phyloP scores from a whole-genome alignment of 2,329 filamentous ascomycete species.

The Aspergillus alliaceus region DNA sequence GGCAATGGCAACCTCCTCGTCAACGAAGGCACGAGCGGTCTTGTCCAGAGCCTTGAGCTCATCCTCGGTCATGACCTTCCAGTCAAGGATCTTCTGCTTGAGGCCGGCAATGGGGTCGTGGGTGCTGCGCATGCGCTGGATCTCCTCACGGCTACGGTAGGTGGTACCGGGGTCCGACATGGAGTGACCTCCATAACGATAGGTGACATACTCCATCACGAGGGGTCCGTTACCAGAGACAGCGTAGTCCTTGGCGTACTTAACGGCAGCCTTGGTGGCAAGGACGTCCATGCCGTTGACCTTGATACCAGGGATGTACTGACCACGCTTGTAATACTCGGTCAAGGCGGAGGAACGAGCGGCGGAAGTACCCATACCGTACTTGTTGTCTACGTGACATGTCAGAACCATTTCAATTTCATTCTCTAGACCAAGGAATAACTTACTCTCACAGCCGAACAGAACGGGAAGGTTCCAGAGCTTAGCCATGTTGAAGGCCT shows the following conservation, averaged over 20 bases:
- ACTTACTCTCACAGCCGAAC: slow-evolving; percentile 96
- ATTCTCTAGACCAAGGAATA: neutral
- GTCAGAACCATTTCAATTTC: neutral
- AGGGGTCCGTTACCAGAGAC: slow-evolving; percentile 82
- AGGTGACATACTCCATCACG: slow-evolving; percentile 98
- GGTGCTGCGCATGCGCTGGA: slow-evolving; percentile 98
- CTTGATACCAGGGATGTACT: slow-evolving; percentile 99
- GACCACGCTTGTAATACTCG: slow-evolving; percentile 99
- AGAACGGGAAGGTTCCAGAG: slow-evolving; percentile 95
- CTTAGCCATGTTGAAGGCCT: slow-evolving; percentile 99
- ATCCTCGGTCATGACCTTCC: slow-evolving; percentile 86
- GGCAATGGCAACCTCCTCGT: slow-evolving; percentile 84
- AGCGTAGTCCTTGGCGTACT: slow-evolving; percentile 90
- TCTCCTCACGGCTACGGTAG: slow-evolving; percentile 98
- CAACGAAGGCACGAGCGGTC: slow-evolving; percentile 80
- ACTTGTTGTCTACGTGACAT: slow-evolving; percentile 88
- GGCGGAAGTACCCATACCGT: slow-evolving; percentile 98
- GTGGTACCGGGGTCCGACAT: slow-evolving; percentile 99
- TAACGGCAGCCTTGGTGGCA: slow-evolving; percentile 92
- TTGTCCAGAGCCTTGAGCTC: slow-evolving; percentile 97
- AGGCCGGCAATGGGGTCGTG: slow-evolving; percentile 97
- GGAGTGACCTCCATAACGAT: slow-evolving; percentile 98
- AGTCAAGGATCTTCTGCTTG: slow-evolving; percentile 97
- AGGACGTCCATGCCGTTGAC: slow-evolving; percentile 99
- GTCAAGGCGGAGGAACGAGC: slow-evolving; percentile 91